Percentiles rank a stretch among this genome's conserved stretches.
These are phyloP conservation scores for Hymenoscyphus salicellus DNA, from an alignment of 2,329 filamentous ascomycete species.

Conservation along the genomic window DNA sequence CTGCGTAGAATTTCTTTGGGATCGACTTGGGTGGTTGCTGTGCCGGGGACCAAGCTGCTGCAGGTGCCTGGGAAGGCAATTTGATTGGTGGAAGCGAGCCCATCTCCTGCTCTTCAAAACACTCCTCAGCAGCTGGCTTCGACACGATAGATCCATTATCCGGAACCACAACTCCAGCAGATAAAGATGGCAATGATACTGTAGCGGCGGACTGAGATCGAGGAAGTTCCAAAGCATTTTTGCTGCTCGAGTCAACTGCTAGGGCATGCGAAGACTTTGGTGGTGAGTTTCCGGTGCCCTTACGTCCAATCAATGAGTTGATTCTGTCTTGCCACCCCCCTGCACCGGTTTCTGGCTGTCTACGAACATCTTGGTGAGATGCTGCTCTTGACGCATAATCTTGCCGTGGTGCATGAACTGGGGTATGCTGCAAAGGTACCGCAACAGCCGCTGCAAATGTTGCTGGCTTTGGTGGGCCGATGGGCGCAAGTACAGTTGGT, in stretches of 20 bases:
- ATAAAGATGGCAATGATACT: constrained; percentile 60
- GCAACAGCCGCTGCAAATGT: constrained; percentile 44
- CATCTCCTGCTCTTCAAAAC: constrained; percentile 78
- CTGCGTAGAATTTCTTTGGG: constrained; percentile 49
- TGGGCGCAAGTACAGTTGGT: constrained; percentile 41
- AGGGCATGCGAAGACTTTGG: constrained; percentile 56
- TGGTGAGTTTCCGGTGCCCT: constrained; percentile 44
- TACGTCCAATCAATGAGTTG: constrained; percentile 70
- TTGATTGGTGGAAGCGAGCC: constrained; percentile 70
- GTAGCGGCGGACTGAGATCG: constrained; percentile 51
- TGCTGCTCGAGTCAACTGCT: constrained; percentile 65
- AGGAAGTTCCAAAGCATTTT: constrained; percentile 61
- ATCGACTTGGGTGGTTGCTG: constrained; percentile 53
- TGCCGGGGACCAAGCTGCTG: constrained; percentile 61
- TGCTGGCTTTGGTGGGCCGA: constrained; percentile 43
- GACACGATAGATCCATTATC: constrained; percentile 50
- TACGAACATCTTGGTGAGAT: constrained; percentile 41
- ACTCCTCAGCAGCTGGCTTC: constrained; percentile 72
- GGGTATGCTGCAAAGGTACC: constrained; percentile 21
- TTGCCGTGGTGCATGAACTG: constrained; percentile 23
- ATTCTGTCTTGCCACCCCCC: constrained; percentile 77
- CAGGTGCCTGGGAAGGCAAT: constrained; percentile 61
- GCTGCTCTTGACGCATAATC: constrained; percentile 41
- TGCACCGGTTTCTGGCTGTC: constrained; percentile 26
- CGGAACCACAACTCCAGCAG: constrained; percentile 31